Evolutionary conservation across 441 rosid genomes (phyloP).

Genomic region (Syzygium syzygioides): DNA sequence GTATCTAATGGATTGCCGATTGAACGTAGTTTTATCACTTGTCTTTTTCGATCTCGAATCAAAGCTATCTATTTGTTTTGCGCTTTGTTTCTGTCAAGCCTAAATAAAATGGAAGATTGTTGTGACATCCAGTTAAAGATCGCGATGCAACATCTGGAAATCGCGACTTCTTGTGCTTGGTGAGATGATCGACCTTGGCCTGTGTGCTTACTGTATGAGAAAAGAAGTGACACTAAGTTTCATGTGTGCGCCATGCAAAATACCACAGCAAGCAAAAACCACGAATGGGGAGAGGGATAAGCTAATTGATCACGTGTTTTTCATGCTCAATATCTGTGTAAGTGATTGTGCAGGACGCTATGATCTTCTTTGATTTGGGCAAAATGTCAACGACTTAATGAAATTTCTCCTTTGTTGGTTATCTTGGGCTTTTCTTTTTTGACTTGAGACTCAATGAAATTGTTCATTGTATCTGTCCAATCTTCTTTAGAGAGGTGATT

Average conservation of each 20-base stretch:
- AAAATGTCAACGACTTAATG: neutral
- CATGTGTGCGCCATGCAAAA: neutral
- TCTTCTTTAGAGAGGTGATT: neutral
- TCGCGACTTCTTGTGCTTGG: neutral
- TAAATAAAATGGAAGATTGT: neutral
- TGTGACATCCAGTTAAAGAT: neutral
- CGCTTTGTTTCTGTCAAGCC: neutral
- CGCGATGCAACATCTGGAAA: neutral
- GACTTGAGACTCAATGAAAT: neutral
- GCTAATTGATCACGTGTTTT: neutral
- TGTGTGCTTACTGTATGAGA: neutral
- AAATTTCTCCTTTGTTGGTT: neutral
- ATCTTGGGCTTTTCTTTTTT: neutral
- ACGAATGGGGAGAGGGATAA: neutral
- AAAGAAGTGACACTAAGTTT: neutral
- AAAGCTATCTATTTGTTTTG: neutral
- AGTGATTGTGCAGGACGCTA: neutral
- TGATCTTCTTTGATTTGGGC: neutral
- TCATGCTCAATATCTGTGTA: neutral
- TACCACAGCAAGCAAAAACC: neutral
- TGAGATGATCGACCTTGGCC: neutral
- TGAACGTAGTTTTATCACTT: neutral
- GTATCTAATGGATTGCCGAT: neutral
- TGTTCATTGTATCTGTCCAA: neutral
- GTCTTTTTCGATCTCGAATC: neutral